Evolutionary conservation across 2,329 filamentous ascomycete genomes (phyloP).

Genomic region (Graphilbum fragrans): DNA sequence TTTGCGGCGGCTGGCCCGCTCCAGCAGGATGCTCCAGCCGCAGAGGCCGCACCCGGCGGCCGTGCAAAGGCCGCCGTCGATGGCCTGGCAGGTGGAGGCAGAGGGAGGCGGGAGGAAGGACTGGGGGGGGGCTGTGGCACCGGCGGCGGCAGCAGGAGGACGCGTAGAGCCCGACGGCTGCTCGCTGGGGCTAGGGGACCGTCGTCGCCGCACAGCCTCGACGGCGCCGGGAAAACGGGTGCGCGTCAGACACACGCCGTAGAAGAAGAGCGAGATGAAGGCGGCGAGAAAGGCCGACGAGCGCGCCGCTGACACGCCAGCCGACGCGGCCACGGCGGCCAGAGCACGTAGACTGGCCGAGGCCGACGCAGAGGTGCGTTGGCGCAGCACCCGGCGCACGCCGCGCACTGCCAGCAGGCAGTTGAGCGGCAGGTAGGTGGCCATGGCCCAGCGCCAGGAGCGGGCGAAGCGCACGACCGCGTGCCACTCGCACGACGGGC

Average conservation of each 20-base stretch:
- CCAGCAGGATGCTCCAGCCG: slow-evolving; percentile 71
- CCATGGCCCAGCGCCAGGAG: slow-evolving; percentile 63
- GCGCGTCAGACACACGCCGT: slow-evolving; percentile 67
- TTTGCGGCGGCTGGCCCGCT: slow-evolving; percentile 51
- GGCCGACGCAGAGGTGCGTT: neutral
- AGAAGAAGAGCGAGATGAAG: slow-evolving; percentile 74
- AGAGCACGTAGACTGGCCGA: slow-evolving; percentile 1
- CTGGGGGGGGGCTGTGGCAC: too few species aligned
- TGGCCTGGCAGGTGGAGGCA: slow-evolving; percentile 31
- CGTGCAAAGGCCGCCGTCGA: slow-evolving; percentile 57
- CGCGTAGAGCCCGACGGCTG: neutral
- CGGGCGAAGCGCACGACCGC: slow-evolving; percentile 54
- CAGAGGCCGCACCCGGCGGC: slow-evolving; percentile 61
- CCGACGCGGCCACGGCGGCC: neutral
- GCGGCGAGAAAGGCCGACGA: slow-evolving; percentile 68
- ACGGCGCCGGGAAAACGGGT: slow-evolving; percentile 39
- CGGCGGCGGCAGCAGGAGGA: slow-evolving; percentile 40
- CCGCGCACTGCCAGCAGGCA: slow-evolving; percentile 43
- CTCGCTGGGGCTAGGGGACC: too few species aligned
- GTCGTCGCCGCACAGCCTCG: too few species aligned
- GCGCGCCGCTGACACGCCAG: slow-evolving; percentile 41
- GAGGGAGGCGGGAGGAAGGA: slow-evolving; percentile 45
- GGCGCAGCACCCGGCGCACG: neutral
- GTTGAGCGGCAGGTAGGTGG: slow-evolving; percentile 66
- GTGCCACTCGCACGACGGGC: slow-evolving; percentile 63